Conservation (phyloP, 805 yeast species). For the Groenewaldozyma tartarivorans region DNA sequence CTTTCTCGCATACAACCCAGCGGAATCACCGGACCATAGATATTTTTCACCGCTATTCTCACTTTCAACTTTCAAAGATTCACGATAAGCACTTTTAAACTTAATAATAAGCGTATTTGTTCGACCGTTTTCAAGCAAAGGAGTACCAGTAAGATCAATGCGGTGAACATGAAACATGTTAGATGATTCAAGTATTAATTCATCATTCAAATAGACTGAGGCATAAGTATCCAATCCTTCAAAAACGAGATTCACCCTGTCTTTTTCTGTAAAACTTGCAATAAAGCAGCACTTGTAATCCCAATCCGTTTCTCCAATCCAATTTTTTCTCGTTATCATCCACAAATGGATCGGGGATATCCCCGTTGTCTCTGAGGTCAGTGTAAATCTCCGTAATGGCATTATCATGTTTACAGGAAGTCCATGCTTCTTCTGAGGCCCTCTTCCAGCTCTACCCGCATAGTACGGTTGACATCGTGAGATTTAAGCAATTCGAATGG, state of each 20-base stretch:
- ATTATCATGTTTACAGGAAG: slow-evolving; percentile 10
- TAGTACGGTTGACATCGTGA: too few relatives aligned
- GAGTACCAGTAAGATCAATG: slow-evolving; percentile 22
- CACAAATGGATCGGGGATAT: slow-evolving; percentile 36
- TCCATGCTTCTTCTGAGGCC: too few relatives aligned
- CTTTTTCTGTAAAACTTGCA: neutral
- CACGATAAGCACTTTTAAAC: neutral
- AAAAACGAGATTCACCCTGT: slow-evolving; percentile 24
- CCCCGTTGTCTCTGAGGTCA: slow-evolving; percentile 30
- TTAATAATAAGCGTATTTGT: neutral
- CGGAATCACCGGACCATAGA: slow-evolving; percentile 35
- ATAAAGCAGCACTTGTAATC: slow-evolving; percentile 28
- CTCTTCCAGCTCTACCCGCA: too few relatives aligned
- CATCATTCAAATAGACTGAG: slow-evolving; percentile 32
- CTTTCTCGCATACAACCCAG: slow-evolving; percentile 37
- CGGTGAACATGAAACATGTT: slow-evolving; percentile 35
- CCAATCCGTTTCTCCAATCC: slow-evolving; percentile 41
- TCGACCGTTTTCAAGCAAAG: slow-evolving; percentile 5
- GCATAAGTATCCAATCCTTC: slow-evolving; percentile 38
- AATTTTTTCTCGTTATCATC: slow-evolving; percentile 33
- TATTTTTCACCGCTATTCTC: slow-evolving; percentile 6
- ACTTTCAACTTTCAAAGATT: slow-evolving; percentile 5
- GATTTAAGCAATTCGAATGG: too few relatives aligned
- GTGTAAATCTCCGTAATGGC: slow-evolving; percentile 30
- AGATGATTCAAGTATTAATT: slow-evolving; percentile 26